A percentile compares a stretch with the other conserved stretches of the same genome.
phyloP scores from a whole-genome alignment of 2,329 filamentous ascomycete species.

The Cytospora chrysosperma region DNA sequence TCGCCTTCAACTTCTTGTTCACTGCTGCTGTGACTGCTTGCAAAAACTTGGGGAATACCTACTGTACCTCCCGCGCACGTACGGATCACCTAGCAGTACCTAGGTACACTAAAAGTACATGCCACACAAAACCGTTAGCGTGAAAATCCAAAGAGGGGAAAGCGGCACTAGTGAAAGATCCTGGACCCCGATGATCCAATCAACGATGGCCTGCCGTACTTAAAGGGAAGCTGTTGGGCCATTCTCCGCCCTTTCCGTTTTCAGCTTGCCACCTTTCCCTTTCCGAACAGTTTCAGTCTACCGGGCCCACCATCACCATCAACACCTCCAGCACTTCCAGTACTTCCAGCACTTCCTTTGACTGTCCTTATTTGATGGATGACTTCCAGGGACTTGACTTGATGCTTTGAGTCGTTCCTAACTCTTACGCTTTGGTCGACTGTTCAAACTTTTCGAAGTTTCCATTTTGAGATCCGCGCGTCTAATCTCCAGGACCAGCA shows the following conservation, averaged over 20 bases:
- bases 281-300: conserved; percentile 1
- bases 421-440: background rate
- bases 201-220: conserved; percentile 1
- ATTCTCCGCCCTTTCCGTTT: conserved; percentile 1
- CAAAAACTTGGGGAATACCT: background rate
- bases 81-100: background rate
- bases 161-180: background rate
- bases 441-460: background rate
- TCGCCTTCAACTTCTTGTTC: no score
- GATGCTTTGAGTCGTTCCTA: background rate
- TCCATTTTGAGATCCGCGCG: background rate
- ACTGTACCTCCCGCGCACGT: background rate
- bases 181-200: background rate
- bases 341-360: background rate
- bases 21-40: no score
- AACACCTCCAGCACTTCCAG: background rate
- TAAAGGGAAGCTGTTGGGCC: conserved; percentile 12
- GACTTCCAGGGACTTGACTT: background rate
- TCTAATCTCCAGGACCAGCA: background rate
- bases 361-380: background rate
- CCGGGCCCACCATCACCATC: background rate
- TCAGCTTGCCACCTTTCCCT: conserved; percentile 10
- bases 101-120: background rate
- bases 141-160: background rate
- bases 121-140: background rate